Conservation (phyloP, 352 stramenopile genomes). For the Nothophytophthora sp. region DNA sequence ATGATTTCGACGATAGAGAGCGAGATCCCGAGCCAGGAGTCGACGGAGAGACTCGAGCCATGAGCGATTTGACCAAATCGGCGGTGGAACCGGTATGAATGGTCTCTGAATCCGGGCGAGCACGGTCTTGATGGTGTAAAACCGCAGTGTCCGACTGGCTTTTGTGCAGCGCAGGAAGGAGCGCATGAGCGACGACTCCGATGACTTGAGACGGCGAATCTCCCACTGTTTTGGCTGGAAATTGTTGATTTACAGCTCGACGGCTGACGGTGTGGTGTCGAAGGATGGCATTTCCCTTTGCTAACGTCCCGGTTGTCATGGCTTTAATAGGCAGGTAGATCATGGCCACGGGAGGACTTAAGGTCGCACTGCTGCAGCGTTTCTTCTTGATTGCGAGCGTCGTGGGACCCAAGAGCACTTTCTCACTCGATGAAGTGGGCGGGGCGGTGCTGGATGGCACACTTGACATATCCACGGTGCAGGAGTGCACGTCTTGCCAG, state of each 20-base stretch:
- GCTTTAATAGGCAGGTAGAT: slow-evolving; percentile 63
- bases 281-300: slow-evolving; percentile 14
- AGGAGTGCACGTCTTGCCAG: slow-evolving; percentile 50
- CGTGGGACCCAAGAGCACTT: slow-evolving; percentile 25
- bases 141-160: slow-evolving; percentile 10
- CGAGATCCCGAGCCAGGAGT: slow-evolving; percentile 2
- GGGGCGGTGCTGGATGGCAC: too few relatives aligned
- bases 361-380: background rate
- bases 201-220: background rate
- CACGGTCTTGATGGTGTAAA: background rate
- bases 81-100: slow-evolving; percentile 3
- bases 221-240: background rate
- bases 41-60: slow-evolving; percentile 8
- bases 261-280: background rate
- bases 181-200: slow-evolving; percentile 8
- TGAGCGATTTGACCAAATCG: slow-evolving; percentile 11
- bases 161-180: slow-evolving; percentile 20
- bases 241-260: slow-evolving; percentile 11
- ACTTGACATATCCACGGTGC: slow-evolving; percentile 39
- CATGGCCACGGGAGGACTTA: slow-evolving; percentile 38
- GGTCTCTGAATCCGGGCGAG: slow-evolving; percentile 1
- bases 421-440: background rate
- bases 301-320: slow-evolving; percentile 25
- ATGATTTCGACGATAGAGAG: background rate
- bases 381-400: slow-evolving; percentile 28